phyloP scores from a whole-genome alignment of 2,329 filamentous ascomycete species.

The Tolypocladium cylindrosporum region DNA sequence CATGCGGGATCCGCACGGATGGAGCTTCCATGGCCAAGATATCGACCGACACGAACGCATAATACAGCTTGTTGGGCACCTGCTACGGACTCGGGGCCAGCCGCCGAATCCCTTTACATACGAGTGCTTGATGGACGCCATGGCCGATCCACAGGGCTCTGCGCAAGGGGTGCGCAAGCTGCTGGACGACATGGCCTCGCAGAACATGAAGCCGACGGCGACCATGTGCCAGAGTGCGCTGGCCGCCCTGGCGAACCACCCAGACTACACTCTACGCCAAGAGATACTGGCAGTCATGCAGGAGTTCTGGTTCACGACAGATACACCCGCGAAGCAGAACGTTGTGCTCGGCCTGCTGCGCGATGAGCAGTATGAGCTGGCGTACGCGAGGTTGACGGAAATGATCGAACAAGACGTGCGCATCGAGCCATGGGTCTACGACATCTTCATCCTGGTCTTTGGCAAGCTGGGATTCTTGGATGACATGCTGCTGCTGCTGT shows the following conservation, averaged over 20 bases:
- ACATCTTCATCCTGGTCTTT: slow-evolving; percentile 66
- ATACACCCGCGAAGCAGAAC: slow-evolving; percentile 53
- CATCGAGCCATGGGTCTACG: slow-evolving; percentile 65
- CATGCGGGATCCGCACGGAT: slow-evolving; percentile 12
- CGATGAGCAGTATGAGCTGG: slow-evolving; percentile 75
- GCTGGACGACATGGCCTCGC: slow-evolving; percentile 61
- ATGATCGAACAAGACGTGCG: slow-evolving; percentile 47
- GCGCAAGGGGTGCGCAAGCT: slow-evolving; percentile 51
- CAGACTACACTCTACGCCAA: slow-evolving; percentile 68
- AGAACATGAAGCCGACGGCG: slow-evolving; percentile 52
- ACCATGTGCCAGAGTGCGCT: slow-evolving; percentile 63
- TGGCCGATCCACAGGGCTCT: slow-evolving; percentile 58
- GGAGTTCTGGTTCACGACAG: slow-evolving; percentile 47
- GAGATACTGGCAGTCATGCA: slow-evolving; percentile 66
- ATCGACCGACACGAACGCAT: slow-evolving; percentile 18
- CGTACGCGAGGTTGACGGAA: slow-evolving; percentile 57
- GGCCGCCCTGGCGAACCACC: slow-evolving; percentile 68
- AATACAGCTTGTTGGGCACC: slow-evolving; percentile 39
- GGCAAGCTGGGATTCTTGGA: slow-evolving; percentile 65
- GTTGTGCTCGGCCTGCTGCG: slow-evolving; percentile 66
- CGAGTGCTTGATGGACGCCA: slow-evolving; percentile 63
- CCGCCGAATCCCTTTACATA: slow-evolving; percentile 53
- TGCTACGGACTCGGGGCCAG: slow-evolving; percentile 47
- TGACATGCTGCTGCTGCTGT: slow-evolving; percentile 62
- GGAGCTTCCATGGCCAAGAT: slow-evolving; percentile 9